phyloP scores from a whole-genome alignment of 2,329 filamentous ascomycete genomes.

The Corinectria fuckeliana region DNA sequence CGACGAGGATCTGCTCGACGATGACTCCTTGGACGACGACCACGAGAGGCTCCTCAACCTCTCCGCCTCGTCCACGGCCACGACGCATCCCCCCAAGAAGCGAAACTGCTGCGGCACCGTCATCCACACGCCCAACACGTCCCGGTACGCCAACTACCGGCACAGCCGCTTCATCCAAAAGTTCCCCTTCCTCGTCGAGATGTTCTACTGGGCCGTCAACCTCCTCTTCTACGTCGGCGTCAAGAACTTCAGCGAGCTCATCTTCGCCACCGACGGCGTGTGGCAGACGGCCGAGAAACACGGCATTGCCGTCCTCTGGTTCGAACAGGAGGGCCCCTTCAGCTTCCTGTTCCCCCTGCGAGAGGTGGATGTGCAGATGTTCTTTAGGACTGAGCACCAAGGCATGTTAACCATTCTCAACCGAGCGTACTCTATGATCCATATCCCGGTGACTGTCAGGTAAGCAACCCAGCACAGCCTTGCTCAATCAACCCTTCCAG shows the following conservation, averaged over 20 bases:
- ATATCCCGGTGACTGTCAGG: constrained; percentile 67
- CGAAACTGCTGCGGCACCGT: constrained; percentile 57
- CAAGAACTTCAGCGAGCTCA: constrained; percentile 37
- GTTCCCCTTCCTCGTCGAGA: constrained; percentile 72
- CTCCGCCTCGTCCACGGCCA: constrained; percentile 19
- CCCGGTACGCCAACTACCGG: constrained; percentile 64
- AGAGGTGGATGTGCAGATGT: constrained; percentile 60
- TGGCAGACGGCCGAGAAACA: constrained; percentile 63
- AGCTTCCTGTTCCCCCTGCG: constrained; percentile 59
- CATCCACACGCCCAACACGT: constrained; percentile 63
- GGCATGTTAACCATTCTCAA: constrained; percentile 61
- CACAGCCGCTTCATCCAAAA: constrained; percentile 70
- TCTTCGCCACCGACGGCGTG: constrained; percentile 50
- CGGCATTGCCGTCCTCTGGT: constrained; percentile 59
- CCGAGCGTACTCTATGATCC: constrained; percentile 64
- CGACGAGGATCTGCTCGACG: constrained; percentile 23
- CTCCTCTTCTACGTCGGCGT: constrained; percentile 62
- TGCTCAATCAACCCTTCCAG: constrained; percentile 18
- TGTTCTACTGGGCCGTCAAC: constrained; percentile 76
- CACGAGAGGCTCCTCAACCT: constrained; percentile 20
- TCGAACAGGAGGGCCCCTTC: constrained; percentile 58
- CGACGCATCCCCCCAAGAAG: constrained; percentile 52
- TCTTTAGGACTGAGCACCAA: constrained; percentile 62
- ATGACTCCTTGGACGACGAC: constrained; percentile 32
- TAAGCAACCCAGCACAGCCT: constrained; percentile 34